Evolutionary conservation across 768 basidiomycete genomes (phyloP), one percentile per base, ranked within the genome.

Genomic region (Chalciporus chontae): DNA sequence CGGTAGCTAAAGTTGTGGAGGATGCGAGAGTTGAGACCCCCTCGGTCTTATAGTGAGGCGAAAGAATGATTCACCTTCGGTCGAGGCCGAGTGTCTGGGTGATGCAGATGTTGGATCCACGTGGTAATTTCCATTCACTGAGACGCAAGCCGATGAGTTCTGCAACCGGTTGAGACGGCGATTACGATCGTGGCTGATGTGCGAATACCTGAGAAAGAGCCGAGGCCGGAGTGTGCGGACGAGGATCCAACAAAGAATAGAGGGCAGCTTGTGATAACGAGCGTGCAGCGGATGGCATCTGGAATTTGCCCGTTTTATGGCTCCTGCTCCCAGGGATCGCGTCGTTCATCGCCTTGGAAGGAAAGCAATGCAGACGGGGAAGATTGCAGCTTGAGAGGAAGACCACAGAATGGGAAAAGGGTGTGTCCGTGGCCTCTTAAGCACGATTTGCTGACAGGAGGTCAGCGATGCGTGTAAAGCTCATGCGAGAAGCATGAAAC

Each of bases 91-190:
- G 43, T 51, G 2, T 40, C 32, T 60, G 39, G 40, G 24, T 29
- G 57, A 51, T 42, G 44, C 29, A 43, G 56, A n/a, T 31, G 31
- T 48, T 40, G 41, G 32, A 37, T 45, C 52, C 29, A 15, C 41
- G 26, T 26, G 31, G 37, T 47, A 39, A 27, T 10, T 40, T 26
- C 48, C 29, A 40, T 38, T 52, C 26, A 54, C 43, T 26, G 50
- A 48, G 14, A 48, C 49, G 40, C 54, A 61, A 51, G 59, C 50
- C 8, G 50, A n/a, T 34, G 45, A 3, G 11, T 50, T 51, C 65
- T 66, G 43, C 17, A 21, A 38, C 27, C 19, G 44, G 44, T 23
- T 65, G 32, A 60, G 64, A 55, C 27, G 23, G 46, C 47, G 43
- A 19, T 23, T 14, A 10, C 34, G 46, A 51, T 41, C 21, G 24